Evolutionary conservation across 1,284 basidiomycete genomes (phyloP).

Genomic region (Ceratobasidium papillatum): DNA sequence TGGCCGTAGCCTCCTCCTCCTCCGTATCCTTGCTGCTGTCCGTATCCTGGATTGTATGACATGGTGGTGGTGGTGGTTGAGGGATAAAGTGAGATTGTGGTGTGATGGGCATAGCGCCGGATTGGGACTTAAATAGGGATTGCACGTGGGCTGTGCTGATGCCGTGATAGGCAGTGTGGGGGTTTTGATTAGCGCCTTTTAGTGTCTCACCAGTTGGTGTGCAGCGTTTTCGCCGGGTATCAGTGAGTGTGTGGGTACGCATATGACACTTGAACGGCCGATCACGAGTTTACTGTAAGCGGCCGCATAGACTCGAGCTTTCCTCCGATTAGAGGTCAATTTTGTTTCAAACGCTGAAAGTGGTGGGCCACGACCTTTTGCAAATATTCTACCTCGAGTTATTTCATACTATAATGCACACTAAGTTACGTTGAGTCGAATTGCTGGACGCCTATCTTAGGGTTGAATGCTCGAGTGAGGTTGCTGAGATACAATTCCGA

Average conservation of each 20-base stretch:
- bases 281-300: neutral
- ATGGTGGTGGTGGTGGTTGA: constrained; percentile 26
- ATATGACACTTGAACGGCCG: neutral
- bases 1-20: constrained; percentile 25
- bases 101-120: neutral
- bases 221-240: neutral
- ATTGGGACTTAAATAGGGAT: neutral
- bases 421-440: too few species aligned
- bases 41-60: constrained; percentile 39
- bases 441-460: too few species aligned
- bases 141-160: constrained; percentile 9
- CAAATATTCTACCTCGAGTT: too few species aligned
- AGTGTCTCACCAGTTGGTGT: too few species aligned
- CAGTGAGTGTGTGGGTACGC: too few species aligned
- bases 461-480: too few species aligned
- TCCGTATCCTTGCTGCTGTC: constrained; percentile 4
- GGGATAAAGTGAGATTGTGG: constrained; percentile 7
- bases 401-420: too few species aligned
- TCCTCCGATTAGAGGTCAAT: too few species aligned
- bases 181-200: neutral
- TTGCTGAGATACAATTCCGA: too few species aligned
- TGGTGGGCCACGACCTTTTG: too few species aligned
- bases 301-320: too few species aligned
- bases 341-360: too few species aligned
- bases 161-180: constrained; percentile 4